Evolutionary conservation across 2,329 filamentous ascomycete genomes (phyloP), one percentile per base, ranked within the genome.

Genomic region (Phoma sp.): DNA sequence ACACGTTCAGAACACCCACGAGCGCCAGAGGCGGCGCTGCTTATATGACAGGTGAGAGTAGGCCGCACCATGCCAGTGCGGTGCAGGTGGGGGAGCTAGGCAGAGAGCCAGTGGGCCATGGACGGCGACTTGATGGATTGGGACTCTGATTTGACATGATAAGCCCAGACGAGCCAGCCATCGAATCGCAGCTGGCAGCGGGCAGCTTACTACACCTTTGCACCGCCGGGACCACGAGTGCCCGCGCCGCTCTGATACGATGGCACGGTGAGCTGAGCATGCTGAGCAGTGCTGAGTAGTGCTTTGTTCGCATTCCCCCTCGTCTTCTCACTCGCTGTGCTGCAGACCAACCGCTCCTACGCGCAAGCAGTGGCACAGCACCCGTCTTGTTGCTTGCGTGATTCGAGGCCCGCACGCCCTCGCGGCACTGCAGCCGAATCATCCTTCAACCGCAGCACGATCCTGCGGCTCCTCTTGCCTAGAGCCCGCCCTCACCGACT

Each of bases 71-170:
- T 37, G 19, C 40, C 19, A 33, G 35, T 29, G 47, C 48, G 27
- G 44, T 56, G 52, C 43, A 49, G 46, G 27, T 50, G 46, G 45
- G 39, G 36, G 38, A 50, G 38, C 56, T 58, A 51, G 43, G 43
- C 69, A 75, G 81, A 43, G 22, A 24, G 22, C 22, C 22, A 24
- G 22, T 24, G 22, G 22, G 22, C 22, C 22, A 24, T 24, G 22
- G 22, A 87, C 90, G 9, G 77, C 80, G 35, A 80, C 77, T 55
- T 36, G 12, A 51, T 46, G 24, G 31, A 24, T 4, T 6, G 22
- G 22, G 22, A 24, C 22, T 4, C 22, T 6, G 22, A 37, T 51
- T 43, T 36, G 33, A 32, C 17, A 47, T 48, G 53, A 51, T 51
- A 48, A 56, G 46, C 47, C 53, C 29, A 5, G 29, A 13, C 29